A percentile compares a stretch with the other conserved stretches of the same genome.
These are phyloP conservation scores for Aspergillus carlsbadensis DNA, from an alignment of 495 filamentous ascomycete species.

Conservation along the genomic window DNA sequence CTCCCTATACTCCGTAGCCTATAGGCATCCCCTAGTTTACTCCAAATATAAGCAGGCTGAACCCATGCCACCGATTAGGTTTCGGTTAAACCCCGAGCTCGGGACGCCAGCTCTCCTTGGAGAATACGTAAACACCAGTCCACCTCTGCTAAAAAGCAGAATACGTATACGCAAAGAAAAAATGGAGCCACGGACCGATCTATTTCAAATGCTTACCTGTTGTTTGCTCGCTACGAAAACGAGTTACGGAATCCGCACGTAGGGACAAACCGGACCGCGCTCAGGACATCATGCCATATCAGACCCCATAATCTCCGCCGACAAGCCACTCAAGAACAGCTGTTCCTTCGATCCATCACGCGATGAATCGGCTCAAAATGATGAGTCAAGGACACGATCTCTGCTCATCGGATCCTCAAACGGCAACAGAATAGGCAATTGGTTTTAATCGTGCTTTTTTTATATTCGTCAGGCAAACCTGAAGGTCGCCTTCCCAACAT, in stretches of 20 bases:
- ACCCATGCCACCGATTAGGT: not conserved
- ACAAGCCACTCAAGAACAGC: not conserved
- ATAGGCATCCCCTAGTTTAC: too few species aligned
- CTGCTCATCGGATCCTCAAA: not conserved
- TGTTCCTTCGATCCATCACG: slow-evolving; percentile 1
- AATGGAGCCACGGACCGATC: too few species aligned
- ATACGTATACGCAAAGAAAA: not conserved
- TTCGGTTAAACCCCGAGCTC: not conserved
- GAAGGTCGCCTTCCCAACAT: too few species aligned
- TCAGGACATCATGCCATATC: slow-evolving; percentile 2
- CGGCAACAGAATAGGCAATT: not conserved
- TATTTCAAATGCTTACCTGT: too few species aligned
- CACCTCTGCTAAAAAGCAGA: not conserved
- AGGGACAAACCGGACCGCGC: not conserved
- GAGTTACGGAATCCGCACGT: not conserved
- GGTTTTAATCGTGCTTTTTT: too few species aligned
- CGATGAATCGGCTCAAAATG: not conserved
- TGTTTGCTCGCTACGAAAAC: too few species aligned
- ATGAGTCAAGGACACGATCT: slow-evolving; percentile 1
- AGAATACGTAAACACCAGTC: too few species aligned
- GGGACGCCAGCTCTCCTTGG: not conserved
- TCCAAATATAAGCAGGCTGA: not conserved
- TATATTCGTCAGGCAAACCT: too few species aligned
- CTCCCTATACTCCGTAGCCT: too few species aligned
- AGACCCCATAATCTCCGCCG: not conserved